Percentiles rank a stretch among this genome's conserved stretches.
Conservation (phyloP, 139 green algal genomes). For the Micractinium conductrix region DNA sequence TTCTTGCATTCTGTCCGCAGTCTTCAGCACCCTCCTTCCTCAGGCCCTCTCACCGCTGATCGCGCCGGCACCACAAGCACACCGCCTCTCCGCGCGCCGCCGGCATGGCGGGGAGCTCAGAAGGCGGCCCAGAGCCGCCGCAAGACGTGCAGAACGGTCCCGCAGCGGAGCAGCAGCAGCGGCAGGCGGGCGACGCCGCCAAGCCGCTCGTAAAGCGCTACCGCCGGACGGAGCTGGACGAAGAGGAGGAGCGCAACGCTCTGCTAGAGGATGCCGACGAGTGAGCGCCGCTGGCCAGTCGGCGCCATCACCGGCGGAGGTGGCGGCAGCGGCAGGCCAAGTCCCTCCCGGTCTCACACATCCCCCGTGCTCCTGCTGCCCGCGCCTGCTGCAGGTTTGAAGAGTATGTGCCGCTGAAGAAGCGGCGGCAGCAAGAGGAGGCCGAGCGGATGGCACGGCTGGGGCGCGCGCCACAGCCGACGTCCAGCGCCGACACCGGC, state of each 20-base stretch:
- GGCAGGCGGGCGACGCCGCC: neutral
- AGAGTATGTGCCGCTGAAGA: slow-evolving; percentile 92
- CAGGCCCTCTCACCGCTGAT: no score
- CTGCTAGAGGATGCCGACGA: slow-evolving; percentile 52
- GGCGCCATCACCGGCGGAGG: neutral
- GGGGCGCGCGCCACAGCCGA: slow-evolving; percentile 24
- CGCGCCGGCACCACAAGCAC: no score
- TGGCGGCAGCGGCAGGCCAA: no score
- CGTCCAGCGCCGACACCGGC: slow-evolving; percentile 22
- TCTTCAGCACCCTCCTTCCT: no score
- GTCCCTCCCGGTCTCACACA: neutral
- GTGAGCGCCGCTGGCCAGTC: slow-evolving; percentile 1
- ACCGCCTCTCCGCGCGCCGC: no score
- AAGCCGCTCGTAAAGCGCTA: slow-evolving; percentile 65
- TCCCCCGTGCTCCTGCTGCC: neutral
- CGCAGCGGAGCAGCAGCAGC: neutral
- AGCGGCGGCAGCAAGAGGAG: slow-evolving; percentile 78
- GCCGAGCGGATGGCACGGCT: slow-evolving; percentile 59
- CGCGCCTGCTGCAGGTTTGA: slow-evolving; percentile 49
- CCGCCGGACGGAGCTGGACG: slow-evolving; percentile 69
- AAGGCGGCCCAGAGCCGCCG: neutral
- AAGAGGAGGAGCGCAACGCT: slow-evolving; percentile 58
- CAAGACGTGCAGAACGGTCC: slow-evolving; percentile 31
- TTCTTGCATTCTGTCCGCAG: no score
- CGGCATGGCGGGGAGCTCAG: neutral